These are phyloP conservation scores for Psophocarpus tetragonolobus DNA, from an alignment of 306 rosid species.

Conservation along the genomic window DNA sequence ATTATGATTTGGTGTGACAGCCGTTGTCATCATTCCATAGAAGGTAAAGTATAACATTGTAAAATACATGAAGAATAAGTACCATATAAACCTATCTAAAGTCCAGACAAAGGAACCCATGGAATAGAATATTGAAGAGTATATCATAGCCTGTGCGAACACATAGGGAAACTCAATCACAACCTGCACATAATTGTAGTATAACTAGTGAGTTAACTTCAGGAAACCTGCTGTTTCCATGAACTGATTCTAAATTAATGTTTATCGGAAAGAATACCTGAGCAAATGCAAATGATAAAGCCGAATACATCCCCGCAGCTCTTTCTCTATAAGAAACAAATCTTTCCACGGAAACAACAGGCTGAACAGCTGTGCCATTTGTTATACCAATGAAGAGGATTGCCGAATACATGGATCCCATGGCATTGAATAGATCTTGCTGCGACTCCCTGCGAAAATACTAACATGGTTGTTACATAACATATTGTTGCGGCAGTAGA, in stretches of 20 bases:
- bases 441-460: slow-evolving; percentile 67
- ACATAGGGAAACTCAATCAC: slow-evolving; percentile 93
- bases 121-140: slow-evolving; percentile 86
- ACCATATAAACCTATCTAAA: slow-evolving; percentile 75
- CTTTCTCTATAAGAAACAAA: slow-evolving; percentile 95
- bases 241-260: background rate
- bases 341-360: slow-evolving; percentile 93
- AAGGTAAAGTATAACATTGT: slow-evolving; percentile 96
- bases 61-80: slow-evolving; percentile 89
- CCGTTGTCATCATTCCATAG: slow-evolving; percentile 99
- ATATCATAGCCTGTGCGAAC: slow-evolving; percentile 76
- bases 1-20: slow-evolving; percentile 94
- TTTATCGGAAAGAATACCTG: slow-evolving; percentile 59
- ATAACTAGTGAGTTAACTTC: slow-evolving; percentile 31
- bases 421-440: slow-evolving; percentile 87
- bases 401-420: slow-evolving; percentile 96
- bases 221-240: slow-evolving; percentile 7
- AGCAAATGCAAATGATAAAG: slow-evolving; percentile 93
- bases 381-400: slow-evolving; percentile 87
- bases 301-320: slow-evolving; percentile 96
- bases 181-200: slow-evolving; percentile 61
- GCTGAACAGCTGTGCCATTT: slow-evolving; percentile 92
- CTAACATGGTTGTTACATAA: slow-evolving; percentile 13
- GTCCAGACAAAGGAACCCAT: slow-evolving; percentile 88
- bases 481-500: background rate